Percentiles rank a stretch among this genome's conserved stretches.
Conservation (phyloP, 768 basidiomycete species). For the Candolleomyces aberdarensis region DNA sequence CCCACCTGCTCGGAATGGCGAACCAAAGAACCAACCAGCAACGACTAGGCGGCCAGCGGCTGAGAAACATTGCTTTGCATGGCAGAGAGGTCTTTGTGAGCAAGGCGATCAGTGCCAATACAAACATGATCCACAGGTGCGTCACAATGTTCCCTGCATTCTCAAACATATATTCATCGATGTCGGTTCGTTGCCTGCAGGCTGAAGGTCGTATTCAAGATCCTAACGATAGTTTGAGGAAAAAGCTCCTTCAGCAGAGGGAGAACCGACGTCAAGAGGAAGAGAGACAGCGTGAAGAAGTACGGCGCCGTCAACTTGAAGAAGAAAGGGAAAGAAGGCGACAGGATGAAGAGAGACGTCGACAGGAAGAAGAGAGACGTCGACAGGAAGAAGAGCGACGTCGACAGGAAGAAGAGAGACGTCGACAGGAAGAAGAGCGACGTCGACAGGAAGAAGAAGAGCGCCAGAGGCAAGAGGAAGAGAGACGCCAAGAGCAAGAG, state of each 20-base stretch:
- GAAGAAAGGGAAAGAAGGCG: neutral
- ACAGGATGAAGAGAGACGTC: neutral
- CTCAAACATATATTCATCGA: too few species aligned
- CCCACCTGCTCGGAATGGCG: too few species aligned
- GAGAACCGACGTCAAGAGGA: neutral
- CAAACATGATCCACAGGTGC: neutral
- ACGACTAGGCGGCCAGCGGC: too few species aligned
- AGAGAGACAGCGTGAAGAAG: neutral
- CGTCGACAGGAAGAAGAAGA: neutral
- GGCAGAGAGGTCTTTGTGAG: neutral
- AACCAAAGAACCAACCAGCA: too few species aligned
- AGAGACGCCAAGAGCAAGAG: neutral
- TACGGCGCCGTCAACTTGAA: neutral
- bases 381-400: neutral
- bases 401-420: neutral
- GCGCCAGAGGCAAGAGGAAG: neutral
- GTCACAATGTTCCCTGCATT: too few species aligned
- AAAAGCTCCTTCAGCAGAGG: neutral
- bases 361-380: neutral
- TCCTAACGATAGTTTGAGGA: too few species aligned
- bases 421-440: neutral
- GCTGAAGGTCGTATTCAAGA: too few species aligned
- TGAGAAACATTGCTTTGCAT: constrained; percentile 1
- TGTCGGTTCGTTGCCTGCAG: too few species aligned
- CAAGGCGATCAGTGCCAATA: neutral